Evolutionary conservation across 169 alveolate genomes (phyloP), one percentile per base, ranked within the genome.

Genomic region (Plasmodium billcollinsi): DNA sequence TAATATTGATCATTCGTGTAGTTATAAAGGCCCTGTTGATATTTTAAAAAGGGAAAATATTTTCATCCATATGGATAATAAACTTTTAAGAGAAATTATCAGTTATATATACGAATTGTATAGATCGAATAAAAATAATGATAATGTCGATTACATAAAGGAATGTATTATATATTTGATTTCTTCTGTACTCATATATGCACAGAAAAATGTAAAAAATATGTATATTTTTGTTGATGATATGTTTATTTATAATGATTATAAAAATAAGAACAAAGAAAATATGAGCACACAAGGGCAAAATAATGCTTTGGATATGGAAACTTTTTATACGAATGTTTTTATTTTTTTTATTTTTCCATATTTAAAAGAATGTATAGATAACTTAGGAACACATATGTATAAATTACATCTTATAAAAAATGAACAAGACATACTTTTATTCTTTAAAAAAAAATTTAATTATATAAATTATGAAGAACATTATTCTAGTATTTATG

Each of bases 131-230:
- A 29, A 21, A 3, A 12, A 8, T 18, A 76, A 49, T 8, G 6
- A 76, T 15, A 14, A 76, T 2, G 59, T 63, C 14, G 49, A 62
- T 18, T 21, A 76, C 1, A 20, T 76, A 0, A 65, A 76, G 39
- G 70, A 47, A 47, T 6, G 9, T 8, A 15, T 65, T 56, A n/a
- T 21, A 26, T 63, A 45, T 47, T 65, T 62, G n/a, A 24, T 63
- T 69, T 62, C 88, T n/a, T 59, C 76, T 24, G 24, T 69, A 4
- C 33, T 62, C 9, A 18, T 76, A 56, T 76, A 72, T 43, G 65
- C 52, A 49, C 29, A 21, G 4, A 26, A 56, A 18, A 56, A 69
- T 8, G 52, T 63, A 14, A 76, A 70, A 26, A 62, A 76, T 26
- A 43, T 76, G 7, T 63, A 49, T 21, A 21, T 76, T 3, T 56